A percentile compares a stretch with the other conserved stretches of the same genome.
These are phyloP conservation scores for Wickerhamiella siamensis DNA, from an alignment of 805 yeast genomes.

Conservation along the genomic window DNA sequence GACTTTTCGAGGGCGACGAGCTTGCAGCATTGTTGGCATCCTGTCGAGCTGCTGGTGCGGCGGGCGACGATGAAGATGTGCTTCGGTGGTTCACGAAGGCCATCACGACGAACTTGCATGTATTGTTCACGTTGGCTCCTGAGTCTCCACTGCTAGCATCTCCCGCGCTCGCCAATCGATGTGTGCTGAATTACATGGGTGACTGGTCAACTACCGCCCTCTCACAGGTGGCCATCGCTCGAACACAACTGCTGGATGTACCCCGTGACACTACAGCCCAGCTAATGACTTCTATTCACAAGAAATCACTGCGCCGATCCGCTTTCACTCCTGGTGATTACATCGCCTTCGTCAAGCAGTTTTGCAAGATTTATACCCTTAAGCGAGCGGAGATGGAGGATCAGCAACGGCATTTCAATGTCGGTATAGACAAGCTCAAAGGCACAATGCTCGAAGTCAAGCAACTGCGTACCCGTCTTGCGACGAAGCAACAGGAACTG, in stretches of 20 bases:
- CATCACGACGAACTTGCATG: conserved; percentile 61
- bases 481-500: conserved; percentile 38
- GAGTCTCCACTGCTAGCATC: neutral
- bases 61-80: conserved; percentile 50
- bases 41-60: conserved; percentile 40
- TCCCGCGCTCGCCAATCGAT: conserved; percentile 84
- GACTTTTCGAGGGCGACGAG: conserved; percentile 69
- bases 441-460: conserved; percentile 67
- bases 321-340: conserved; percentile 38
- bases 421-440: conserved; percentile 59
- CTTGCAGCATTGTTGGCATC: conserved; percentile 35
- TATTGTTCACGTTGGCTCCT: conserved; percentile 48
- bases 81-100: conserved; percentile 61
- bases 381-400: conserved; percentile 41
- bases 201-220: conserved; percentile 44
- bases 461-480: conserved; percentile 39
- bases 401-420: conserved; percentile 54
- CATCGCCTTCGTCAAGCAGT: conserved; percentile 33
- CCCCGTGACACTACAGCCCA: neutral
- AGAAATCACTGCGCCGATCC: neutral
- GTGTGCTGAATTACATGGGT: conserved; percentile 83
- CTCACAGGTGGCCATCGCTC: neutral
- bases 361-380: conserved; percentile 25
- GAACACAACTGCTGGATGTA: neutral
- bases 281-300: neutral